Conservation (phyloP, 768 basidiomycete species). For the Sporobolomyces roseus region DNA sequence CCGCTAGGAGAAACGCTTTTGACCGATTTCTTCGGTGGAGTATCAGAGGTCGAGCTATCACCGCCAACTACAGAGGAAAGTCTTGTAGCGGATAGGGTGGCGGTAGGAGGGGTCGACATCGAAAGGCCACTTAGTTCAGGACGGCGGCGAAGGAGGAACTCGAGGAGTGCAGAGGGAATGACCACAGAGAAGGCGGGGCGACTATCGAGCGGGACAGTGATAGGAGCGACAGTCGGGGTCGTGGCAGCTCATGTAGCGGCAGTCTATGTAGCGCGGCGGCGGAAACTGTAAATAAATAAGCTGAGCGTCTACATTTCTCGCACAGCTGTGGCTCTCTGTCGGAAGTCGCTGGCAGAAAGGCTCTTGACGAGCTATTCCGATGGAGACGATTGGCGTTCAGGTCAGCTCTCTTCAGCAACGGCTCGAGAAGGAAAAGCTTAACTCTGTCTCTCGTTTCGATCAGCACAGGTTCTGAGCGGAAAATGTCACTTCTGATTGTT, state of each 20-base stretch:
- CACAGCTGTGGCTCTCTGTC: too few relatives aligned
- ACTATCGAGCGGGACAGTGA: background rate
- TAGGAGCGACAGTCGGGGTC: background rate
- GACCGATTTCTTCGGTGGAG: slow-evolving; percentile 86
- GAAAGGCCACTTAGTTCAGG: background rate
- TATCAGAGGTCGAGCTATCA: slow-evolving; percentile 46
- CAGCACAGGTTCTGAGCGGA: too few relatives aligned
- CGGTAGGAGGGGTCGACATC: too few relatives aligned
- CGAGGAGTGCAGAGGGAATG: background rate
- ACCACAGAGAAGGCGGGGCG: background rate
- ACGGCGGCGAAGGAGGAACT: background rate
- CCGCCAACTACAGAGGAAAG: background rate
- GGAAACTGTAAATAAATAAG: slow-evolving; percentile 6
- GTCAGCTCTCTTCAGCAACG: too few relatives aligned
- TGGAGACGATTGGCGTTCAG: too few relatives aligned
- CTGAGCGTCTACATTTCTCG: too few relatives aligned
- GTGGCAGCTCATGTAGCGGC: background rate
- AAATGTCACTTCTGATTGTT: too few relatives aligned
- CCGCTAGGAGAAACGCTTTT: slow-evolving; percentile 61
- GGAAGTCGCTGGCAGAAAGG: too few relatives aligned
- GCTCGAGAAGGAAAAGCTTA: too few relatives aligned
- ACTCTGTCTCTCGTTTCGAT: too few relatives aligned
- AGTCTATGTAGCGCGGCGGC: slow-evolving; percentile 2
- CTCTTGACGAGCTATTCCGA: too few relatives aligned
- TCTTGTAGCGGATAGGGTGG: too few relatives aligned